Evolutionary conservation across 805 yeast genomes (phyloP).

Genomic region (Zygoascus ofunaensis): DNA sequence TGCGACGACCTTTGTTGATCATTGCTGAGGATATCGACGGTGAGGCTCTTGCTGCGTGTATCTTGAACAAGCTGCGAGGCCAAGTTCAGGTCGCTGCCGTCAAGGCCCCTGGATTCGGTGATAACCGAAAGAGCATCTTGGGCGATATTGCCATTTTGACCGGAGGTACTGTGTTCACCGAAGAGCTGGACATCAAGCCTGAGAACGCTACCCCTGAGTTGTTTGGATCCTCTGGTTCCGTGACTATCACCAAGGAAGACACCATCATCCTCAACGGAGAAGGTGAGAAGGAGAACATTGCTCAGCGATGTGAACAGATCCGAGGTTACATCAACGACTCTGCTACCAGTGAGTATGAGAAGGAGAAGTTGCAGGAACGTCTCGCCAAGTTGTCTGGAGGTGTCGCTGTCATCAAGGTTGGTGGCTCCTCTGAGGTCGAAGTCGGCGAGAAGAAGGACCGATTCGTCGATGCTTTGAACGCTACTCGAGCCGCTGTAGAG

Average conservation of each 20-base stretch:
- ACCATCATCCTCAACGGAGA: conserved; percentile 89
- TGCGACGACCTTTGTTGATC: conserved; percentile 86
- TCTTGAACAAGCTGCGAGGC: conserved; percentile 93
- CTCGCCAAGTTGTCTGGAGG: conserved; percentile 95
- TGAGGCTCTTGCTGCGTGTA: conserved; percentile 97
- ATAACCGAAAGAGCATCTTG: conserved; percentile 90
- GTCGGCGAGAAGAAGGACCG: conserved; percentile 99
- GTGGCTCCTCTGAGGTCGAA: conserved; percentile 95
- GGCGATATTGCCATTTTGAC: conserved; percentile 93
- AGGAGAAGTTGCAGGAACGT: conserved; percentile 94
- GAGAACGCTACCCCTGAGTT: conserved; percentile 86
- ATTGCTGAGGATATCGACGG: conserved; percentile 96
- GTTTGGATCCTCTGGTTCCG: conserved; percentile 84
- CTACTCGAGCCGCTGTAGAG: conserved; percentile 98
- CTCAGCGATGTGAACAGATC: conserved; percentile 88
- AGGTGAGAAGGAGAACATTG: conserved; percentile 73
- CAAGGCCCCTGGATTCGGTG: conserved; percentile 99
- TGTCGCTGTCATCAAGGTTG: conserved; percentile 96
- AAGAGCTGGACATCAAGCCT: conserved; percentile 91
- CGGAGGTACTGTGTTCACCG: conserved; percentile 82
- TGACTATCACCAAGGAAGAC: conserved; percentile 91
- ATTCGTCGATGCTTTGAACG: conserved; percentile 95
- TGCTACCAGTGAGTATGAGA: conserved; percentile 77
- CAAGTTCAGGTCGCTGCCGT: conserved; percentile 97
- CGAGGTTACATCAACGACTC: conserved; percentile 68